Base-by-base conservation (phyloP, 768 basidiomycete genomes). In the Boletales sp. region DNA sequence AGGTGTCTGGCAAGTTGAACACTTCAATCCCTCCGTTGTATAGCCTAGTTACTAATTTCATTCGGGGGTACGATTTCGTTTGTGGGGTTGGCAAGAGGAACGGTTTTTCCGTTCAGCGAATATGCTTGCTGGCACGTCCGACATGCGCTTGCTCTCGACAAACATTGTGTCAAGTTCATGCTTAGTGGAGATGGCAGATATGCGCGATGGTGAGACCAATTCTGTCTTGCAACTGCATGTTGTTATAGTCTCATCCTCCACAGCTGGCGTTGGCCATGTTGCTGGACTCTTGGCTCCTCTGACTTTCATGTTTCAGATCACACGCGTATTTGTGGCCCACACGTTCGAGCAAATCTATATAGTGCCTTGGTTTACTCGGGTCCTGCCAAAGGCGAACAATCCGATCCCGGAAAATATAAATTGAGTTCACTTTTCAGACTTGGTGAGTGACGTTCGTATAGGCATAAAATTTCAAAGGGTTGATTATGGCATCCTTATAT, bases 1-100 rank as follows among this genome's bases (percentile, higher is more conserved):
- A n/a, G 80, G 80, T 1, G 74, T 76, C 12, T 80, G 77, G 79
- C 78, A 49, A 11, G 72, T 60, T 19, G 3, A 8, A 15, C 32
- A 28, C 14, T 56, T 18, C 11, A n/a, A 12, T 21, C 3, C 4
- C 25, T 7, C 25, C 25, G 25, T 33, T 18, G 8, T n/a, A 8
- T n/a, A n/a, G n/a, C n/a, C n/a, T 33, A 8, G 17, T 9, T 2
- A 1, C n/a, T 60, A 31, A 39, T 2, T 48, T 2, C n/a, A 2
- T 14, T 32, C 49, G 84, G 83, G 81, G 84, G 86, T 55, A 85
- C 83, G 2, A 83, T 87, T 8, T 76, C 78, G 25, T 84, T 82
- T 0, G 82, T 85, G 15, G 83, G 82, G 11, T 35, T 81, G 39
- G 68, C 82, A 47, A 74, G 58, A 50, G 55, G 76, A 2, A 72